Evolutionary conservation across 768 basidiomycete genomes (phyloP).

Genomic region (Leccinum olivaceopallidum): DNA sequence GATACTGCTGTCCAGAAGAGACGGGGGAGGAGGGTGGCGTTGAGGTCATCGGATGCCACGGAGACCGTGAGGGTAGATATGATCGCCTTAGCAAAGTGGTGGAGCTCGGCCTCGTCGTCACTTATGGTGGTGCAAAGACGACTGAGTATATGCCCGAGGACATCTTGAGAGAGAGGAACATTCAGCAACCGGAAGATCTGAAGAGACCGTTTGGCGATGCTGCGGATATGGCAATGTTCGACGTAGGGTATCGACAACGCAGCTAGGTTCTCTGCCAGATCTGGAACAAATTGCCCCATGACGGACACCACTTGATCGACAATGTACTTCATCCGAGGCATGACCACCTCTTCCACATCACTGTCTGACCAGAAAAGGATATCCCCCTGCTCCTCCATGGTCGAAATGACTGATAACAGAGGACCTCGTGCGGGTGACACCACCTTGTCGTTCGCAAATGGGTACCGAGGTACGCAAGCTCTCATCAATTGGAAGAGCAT

Average conservation of each 20-base stretch:
- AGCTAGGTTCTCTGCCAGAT: conserved; percentile 76
- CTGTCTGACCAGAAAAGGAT: conserved; percentile 72
- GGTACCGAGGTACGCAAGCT: conserved; percentile 78
- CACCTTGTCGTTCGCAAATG: conserved; percentile 64
- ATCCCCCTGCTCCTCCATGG: conserved; percentile 60
- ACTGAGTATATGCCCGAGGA: conserved; percentile 78
- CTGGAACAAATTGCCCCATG: conserved; percentile 67
- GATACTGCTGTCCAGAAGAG: conserved; percentile 87
- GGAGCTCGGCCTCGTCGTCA: conserved; percentile 72
- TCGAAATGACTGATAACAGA: conserved; percentile 50
- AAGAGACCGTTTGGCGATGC: conserved; percentile 83
- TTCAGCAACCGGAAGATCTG: conserved; percentile 86
- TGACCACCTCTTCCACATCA: conserved; percentile 53
- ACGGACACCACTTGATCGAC: conserved; percentile 66
- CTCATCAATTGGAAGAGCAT: conserved; percentile 86
- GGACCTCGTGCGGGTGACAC: conserved; percentile 42
- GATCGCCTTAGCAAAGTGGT: conserved; percentile 82
- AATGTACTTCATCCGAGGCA: conserved; percentile 68
- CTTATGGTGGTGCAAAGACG: conserved; percentile 84
- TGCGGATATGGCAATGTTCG: conserved; percentile 82
- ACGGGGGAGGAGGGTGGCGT: conserved; percentile 68
- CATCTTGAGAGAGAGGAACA: conserved; percentile 65
- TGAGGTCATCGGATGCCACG: conserved; percentile 54
- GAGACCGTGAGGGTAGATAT: conserved; percentile 71
- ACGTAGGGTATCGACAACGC: conserved; percentile 81